Percentiles rank a stretch among this genome's conserved stretches.
These are phyloP conservation scores for Brassica carinata DNA, from an alignment of 345 rosid genomes.

Conservation along the genomic window DNA sequence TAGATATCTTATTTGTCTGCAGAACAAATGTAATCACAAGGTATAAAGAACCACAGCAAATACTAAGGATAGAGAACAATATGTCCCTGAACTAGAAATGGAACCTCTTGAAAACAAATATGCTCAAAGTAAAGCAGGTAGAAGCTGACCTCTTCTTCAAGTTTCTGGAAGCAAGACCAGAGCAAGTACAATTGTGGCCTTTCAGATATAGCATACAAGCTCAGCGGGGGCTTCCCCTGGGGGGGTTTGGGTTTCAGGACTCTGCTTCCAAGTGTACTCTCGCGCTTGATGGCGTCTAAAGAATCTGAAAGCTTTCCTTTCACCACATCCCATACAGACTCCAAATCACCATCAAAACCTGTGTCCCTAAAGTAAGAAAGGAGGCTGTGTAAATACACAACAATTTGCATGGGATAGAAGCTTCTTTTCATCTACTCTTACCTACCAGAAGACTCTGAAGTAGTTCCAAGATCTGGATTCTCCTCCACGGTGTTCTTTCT, in stretches of 20 bases:
- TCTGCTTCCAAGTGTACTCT: constrained; percentile 45
- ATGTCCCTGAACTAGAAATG: background rate
- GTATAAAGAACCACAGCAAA: constrained; percentile 17
- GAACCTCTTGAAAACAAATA: background rate
- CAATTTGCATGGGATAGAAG: background rate
- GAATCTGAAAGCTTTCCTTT: constrained; percentile 73
- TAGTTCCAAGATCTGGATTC: constrained; percentile 40
- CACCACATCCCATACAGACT: constrained; percentile 62
- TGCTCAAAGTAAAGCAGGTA: constrained; percentile 30
- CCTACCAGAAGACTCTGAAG: constrained; percentile 78
- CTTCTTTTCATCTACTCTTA: constrained; percentile 59
- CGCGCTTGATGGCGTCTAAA: constrained; percentile 53
- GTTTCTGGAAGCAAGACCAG: constrained; percentile 67
- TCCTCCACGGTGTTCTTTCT: constrained; percentile 38
- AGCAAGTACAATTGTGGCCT: constrained; percentile 73
- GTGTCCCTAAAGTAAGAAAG: constrained; percentile 41
- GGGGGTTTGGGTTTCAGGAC: constrained; percentile 50
- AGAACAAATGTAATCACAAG: constrained; percentile 29
- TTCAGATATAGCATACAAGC: constrained; percentile 71
- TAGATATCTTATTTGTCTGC: constrained; percentile 59
- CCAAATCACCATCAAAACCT: constrained; percentile 44
- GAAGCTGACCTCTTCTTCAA: constrained; percentile 79
- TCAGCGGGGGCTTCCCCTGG: constrained; percentile 51
- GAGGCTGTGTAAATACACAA: background rate
- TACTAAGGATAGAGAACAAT: background rate